phyloP scores from a whole-genome alignment of 805 yeast species.

The Ogataea zsoltii region DNA sequence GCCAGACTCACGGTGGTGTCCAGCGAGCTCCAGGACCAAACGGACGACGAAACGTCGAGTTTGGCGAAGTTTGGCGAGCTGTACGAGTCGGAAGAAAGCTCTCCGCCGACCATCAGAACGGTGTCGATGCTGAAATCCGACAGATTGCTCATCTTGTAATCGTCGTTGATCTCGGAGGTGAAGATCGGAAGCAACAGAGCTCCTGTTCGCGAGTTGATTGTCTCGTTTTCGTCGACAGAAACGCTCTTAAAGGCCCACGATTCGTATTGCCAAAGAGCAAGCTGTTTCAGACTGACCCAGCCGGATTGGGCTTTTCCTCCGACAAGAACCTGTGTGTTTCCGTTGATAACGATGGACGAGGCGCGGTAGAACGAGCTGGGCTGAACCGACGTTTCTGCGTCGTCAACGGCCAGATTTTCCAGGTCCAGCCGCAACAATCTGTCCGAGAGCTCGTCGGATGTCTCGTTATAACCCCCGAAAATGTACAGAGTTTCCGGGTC shows the following conservation, averaged over 20 bases:
- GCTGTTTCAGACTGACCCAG: conserved; percentile 72
- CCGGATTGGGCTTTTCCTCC: conserved; percentile 67
- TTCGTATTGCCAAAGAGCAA: conserved; percentile 69
- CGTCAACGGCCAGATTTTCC: conserved; percentile 32
- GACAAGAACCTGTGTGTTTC: conserved; percentile 51
- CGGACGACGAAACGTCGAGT: conserved; percentile 39
- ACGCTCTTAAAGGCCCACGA: conserved; percentile 64
- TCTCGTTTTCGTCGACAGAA: conserved; percentile 31
- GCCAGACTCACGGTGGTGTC: conserved; percentile 27
- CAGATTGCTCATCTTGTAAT: conserved; percentile 24
- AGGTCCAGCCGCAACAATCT: conserved; percentile 49
- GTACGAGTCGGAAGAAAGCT: conserved; percentile 33
- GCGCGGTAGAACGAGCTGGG: conserved; percentile 61
- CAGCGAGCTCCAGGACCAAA: conserved; percentile 45
- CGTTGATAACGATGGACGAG: conserved; percentile 41
- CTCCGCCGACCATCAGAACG: conserved; percentile 66
- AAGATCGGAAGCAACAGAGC: conserved; percentile 60
- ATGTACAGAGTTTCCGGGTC: conserved; percentile 45
- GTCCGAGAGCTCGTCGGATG: conserved; percentile 33
- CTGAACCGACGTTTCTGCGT: conserved; percentile 48
- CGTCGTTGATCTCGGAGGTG: conserved; percentile 26
- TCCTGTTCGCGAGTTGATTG: conserved; percentile 53
- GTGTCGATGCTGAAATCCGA: conserved; percentile 38
- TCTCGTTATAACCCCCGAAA: conserved; percentile 50
- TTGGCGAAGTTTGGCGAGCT: conserved; percentile 46